Base-by-base conservation (phyloP, 169 alveolate species). In the Miamiensis avidus region DNA sequence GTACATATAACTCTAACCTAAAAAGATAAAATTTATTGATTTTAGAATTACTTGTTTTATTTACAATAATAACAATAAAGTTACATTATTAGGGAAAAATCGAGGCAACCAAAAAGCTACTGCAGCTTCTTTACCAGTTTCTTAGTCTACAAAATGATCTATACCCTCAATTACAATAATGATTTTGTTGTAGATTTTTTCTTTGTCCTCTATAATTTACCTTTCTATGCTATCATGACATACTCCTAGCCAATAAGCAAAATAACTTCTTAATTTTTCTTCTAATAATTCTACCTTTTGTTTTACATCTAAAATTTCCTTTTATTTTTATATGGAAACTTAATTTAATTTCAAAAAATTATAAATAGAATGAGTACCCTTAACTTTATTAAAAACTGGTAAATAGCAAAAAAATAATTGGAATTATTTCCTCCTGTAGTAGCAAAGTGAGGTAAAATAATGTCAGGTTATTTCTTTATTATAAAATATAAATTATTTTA, bases 31-130 rank as follows among this genome's bases (percentile, higher is more conserved):
- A 49, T 49, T 11, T 49, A 49, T 11, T 49, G 20, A 11, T 49
- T 20, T 11, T 49, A 49, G 20, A 49, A 49, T 11, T 49, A 49
- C 20, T 49, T 49, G 4, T 49, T 49, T 49, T 49, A 49, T 49
- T 11, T 49, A 49, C 4, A 49, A 11, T 11, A 49, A 49, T 29
- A 90, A 25, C 31, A 91, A 86, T 25, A 88, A 87, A 33, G 84
- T 88, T 4, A 91, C 84, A 31, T 88, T 82, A 28, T 86, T 79
- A 27, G 95, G 95, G 74, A 88, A 91, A 33, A 84, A 86, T 77
- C 88, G 75, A n/a, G 95, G 95, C 20, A 91, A 74, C 95, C 95
- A 91, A 32, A 88, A 91, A 27, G 90, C 90, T 27, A 86, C 79
- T 64, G 79, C 81, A 16, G 95, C 91, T 69, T 91, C 95, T 49